Percentiles rank a stretch among this genome's conserved stretches.
These are phyloP conservation scores for Candida ovalis DNA, from an alignment of 805 yeast species.

Conservation along the genomic window DNA sequence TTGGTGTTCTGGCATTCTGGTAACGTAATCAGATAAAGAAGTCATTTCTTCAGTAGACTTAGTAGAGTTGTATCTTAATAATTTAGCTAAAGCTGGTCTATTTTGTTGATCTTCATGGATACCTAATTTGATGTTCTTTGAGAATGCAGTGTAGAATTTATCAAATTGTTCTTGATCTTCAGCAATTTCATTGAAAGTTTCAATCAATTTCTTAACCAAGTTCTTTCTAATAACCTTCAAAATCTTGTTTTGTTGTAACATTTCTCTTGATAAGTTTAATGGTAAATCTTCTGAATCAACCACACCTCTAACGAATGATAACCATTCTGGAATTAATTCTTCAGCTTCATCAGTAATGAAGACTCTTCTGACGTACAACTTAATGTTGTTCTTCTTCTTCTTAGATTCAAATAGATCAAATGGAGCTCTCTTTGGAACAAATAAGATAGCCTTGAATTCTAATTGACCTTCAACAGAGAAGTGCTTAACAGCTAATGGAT, in stretches of 20 bases:
- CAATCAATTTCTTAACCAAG: constrained; percentile 96
- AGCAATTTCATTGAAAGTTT: constrained; percentile 98
- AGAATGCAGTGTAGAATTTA: constrained; percentile 96
- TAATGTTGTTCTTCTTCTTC: constrained; percentile 99
- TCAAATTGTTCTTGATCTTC: constrained; percentile 98
- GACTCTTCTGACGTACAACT: constrained; percentile 98
- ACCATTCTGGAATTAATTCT: constrained; percentile 99
- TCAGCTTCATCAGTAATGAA: constrained; percentile 99
- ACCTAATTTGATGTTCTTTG: constrained; percentile 98
- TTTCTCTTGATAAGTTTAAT: constrained; percentile 98
- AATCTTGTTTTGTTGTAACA: constrained; percentile 99
- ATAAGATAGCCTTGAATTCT: constrained; percentile 97
- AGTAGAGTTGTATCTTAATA: constrained; percentile 95
- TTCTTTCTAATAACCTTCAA: constrained; percentile 99
- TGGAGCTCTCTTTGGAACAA: constrained; percentile 99
- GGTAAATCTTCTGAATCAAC: constrained; percentile 99
- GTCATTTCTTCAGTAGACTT: constrained; percentile 92
- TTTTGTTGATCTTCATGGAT: constrained; percentile 98
- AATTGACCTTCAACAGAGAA: constrained; percentile 99
- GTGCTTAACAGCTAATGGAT: constrained; percentile 98
- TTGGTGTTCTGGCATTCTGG: constrained; percentile 99
- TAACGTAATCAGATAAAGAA: constrained; percentile 93
- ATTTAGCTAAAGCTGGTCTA: constrained; percentile 93
- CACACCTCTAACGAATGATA: constrained; percentile 96
- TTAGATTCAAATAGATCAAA: constrained; percentile 96